Evolutionary conservation across 306 rosid species (phyloP).

Genomic region (Carpinus viminea): DNA sequence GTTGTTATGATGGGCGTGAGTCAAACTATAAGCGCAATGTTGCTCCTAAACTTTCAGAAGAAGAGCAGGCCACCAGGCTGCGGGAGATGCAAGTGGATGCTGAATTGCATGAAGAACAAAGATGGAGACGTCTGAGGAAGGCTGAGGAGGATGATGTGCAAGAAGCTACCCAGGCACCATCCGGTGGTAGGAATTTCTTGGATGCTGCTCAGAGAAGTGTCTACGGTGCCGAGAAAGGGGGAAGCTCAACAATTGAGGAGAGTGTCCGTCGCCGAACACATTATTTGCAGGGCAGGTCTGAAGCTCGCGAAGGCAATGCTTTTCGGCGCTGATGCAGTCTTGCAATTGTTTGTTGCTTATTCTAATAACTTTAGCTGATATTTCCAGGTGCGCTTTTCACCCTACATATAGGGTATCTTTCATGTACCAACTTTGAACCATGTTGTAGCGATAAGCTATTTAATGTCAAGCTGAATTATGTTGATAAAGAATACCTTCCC

Average conservation of each 20-base stretch:
- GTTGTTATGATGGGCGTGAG: slow-evolving; percentile 32
- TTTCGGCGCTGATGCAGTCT: slow-evolving; percentile 60
- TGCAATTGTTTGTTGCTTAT: slow-evolving; percentile 14
- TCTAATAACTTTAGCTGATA: slow-evolving; percentile 5
- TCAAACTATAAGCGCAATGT: slow-evolving; percentile 50
- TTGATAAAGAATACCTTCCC: not conserved
- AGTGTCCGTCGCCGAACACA: slow-evolving; percentile 93
- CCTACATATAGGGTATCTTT: not conserved
- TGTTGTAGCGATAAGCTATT: not conserved
- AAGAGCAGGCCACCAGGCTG: slow-evolving; percentile 83
- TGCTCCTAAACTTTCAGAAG: slow-evolving; percentile 76
- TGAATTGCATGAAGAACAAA: slow-evolving; percentile 87
- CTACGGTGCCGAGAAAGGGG: slow-evolving; percentile 85
- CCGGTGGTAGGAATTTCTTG: slow-evolving; percentile 69
- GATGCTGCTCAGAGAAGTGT: slow-evolving; percentile 77
- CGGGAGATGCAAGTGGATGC: slow-evolving; percentile 92
- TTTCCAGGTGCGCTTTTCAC: slow-evolving; percentile 1
- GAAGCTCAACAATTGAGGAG: slow-evolving; percentile 87
- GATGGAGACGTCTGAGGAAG: slow-evolving; percentile 89
- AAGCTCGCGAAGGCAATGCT: slow-evolving; percentile 60
- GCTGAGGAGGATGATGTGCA: slow-evolving; percentile 75
- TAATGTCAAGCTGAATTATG: slow-evolving; percentile 9
- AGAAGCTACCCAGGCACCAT: slow-evolving; percentile 49
- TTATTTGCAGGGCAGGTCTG: slow-evolving; percentile 76
- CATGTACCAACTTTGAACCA: slow-evolving; percentile 13